These are phyloP conservation scores for Diplosphaera chodatii DNA, from an alignment of 139 green algal genomes.

Conservation along the genomic window DNA sequence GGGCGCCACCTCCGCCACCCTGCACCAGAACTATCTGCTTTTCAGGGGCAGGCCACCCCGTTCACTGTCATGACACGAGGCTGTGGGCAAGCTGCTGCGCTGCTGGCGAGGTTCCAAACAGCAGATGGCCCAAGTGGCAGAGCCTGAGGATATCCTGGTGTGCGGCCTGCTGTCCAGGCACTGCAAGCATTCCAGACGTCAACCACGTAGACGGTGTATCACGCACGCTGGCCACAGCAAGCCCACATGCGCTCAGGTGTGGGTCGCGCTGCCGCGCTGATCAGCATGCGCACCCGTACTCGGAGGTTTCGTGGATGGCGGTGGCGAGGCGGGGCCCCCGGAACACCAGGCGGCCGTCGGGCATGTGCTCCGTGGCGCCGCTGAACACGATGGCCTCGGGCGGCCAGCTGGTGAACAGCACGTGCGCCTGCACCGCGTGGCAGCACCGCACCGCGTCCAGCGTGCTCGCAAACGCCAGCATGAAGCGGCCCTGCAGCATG, in stretches of 20 bases:
- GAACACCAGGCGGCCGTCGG: conserved; percentile 62
- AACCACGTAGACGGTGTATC: too few species aligned
- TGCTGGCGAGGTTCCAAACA: too few species aligned
- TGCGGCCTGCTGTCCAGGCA: too few species aligned
- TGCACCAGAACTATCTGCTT: neutral
- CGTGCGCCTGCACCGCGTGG: conserved; percentile 50
- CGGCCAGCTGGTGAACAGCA: conserved; percentile 52
- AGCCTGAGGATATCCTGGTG: too few species aligned
- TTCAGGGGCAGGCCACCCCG: too few species aligned
- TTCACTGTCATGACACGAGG: too few species aligned
- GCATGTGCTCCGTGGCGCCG: conserved; percentile 31
- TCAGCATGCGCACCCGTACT: conserved; percentile 43
- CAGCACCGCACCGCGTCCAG: conserved; percentile 68
- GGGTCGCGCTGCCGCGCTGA: too few species aligned
- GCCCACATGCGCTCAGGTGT: too few species aligned
- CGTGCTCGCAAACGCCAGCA: conserved; percentile 41
- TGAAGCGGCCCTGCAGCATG: conserved; percentile 37
- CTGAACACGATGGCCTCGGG: conserved; percentile 31
- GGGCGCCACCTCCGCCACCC: conserved; percentile 9
- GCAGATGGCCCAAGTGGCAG: too few species aligned
- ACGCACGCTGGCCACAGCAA: too few species aligned
- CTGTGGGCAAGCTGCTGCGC: too few species aligned
- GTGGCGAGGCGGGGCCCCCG: conserved; percentile 61
- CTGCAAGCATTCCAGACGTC: too few species aligned
- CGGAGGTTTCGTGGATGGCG: conserved; percentile 50